Evolutionary conservation across 2,329 filamentous ascomycete species (phyloP), one percentile per base, ranked within the genome.

Genomic region (Corniculantispora saksenae): DNA sequence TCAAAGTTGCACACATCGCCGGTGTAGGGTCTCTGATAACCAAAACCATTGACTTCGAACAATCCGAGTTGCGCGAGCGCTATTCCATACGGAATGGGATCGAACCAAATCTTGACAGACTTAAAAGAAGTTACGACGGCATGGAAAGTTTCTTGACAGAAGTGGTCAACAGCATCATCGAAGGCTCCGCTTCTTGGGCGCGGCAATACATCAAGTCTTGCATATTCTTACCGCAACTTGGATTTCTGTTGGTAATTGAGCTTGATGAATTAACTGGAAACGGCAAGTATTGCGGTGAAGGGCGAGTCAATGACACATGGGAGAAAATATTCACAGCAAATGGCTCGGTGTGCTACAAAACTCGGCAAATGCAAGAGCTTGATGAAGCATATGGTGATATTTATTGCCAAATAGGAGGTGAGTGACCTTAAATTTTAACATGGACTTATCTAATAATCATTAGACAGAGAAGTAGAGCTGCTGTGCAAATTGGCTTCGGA

Each of bases 221-320:
- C 67, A 90, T 95, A 21, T 97, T 95, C 74, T 91, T 97, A 67
- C 94, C 94, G 0, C 93, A 97, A 72, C 86, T 97, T 45, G 95
- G 95, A 0, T 99, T 97, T 73, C 84, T 97, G 45, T 91, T 93
- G 2, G 88, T 90, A 0, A 88, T 97, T 19, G 86, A 93, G 69
- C 65, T 67, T 12, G 71, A 76, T 53, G 67, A 72, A 17, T 75
- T 81, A 1, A 87, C 84, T 1, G 86, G 87, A 0, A 79, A 82
- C 55, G 84, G 86, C 0, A 79, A 85, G 13, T 94, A 90, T 69
- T 83, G 87, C 69, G 91, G 91, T 1, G 80, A 85, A 65, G 81
- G 83, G 0, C 74, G 80, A 3, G 73, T 79, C 1, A 80, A 83
- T 19, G 88, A 88, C 64, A 77, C 78, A 0, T 99, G 94, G 95